Base-by-base conservation (phyloP, 2,329 filamentous ascomycete species). In the Nigrograna mackinnonii region DNA sequence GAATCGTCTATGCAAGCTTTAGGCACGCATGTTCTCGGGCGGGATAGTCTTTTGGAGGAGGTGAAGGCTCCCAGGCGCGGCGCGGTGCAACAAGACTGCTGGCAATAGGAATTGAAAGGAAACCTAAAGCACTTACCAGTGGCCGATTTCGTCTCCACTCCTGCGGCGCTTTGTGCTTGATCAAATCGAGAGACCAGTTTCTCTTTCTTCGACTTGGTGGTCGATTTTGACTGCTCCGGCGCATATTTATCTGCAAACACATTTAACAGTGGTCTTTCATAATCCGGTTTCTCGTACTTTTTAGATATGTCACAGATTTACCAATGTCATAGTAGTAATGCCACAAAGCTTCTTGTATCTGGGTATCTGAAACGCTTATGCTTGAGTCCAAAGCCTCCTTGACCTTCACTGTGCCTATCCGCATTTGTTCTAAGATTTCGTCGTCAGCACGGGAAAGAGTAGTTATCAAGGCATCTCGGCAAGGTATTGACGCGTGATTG, bases 311-410 rank as follows among this genome's bases (percentile, higher is more conserved):
- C 26, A 95, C 86, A 1, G 89, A 84, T 69, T 96, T 96, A 43
- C 84, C 86, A 21, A 96, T 78, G 58, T 99, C 91, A 65, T 91
- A 97, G 67, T 92, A 97, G 69, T 96, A 96, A 69, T 99, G 84
- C 90, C 91, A 97, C 13, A 99, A 71, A 0, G 91, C 82, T 47
- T 97, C 92, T 65, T 95, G 84, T 49, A 96, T 92, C 62, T 96
- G 86, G 26, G 76, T 73, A 46, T 86, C 81, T 4, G 80, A 77
- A n/a, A 80, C 73, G 61, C 77, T 79, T 55, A 85, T 77, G 47
- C 80, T 83, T 50, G 72, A 67, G 5, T 83, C 86, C n/a, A 96
- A 74, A 6, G 79, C 78, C 47, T 76, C 75, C 44, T 82, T 79
- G 24, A 95, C 86, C 50, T 85, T 77, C 28, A 78, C 74, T 1